These are phyloP conservation scores for Fibroporia radiculosa DNA, from an alignment of 768 basidiomycete genomes.

Conservation along the genomic window DNA sequence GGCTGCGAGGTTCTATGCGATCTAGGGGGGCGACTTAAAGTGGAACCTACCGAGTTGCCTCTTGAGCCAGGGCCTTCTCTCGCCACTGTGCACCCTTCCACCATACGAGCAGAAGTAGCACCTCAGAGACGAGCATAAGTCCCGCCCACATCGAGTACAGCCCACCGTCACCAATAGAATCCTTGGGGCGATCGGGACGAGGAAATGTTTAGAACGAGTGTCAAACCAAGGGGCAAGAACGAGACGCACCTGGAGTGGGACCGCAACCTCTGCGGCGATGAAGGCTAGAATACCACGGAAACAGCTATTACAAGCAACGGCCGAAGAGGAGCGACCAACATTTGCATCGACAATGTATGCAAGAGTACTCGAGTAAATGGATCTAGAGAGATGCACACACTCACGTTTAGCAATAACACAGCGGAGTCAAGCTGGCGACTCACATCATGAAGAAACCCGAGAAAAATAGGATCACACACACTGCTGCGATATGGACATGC, in stretches of 20 bases:
- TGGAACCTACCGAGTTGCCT: too few species aligned
- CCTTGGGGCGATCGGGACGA: too few species aligned
- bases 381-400: conserved; percentile 30
- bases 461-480: conserved; percentile 66
- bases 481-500: conserved; percentile 54
- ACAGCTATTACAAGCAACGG: conserved; percentile 68
- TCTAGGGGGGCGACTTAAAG: too few species aligned
- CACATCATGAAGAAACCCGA: conserved; percentile 72
- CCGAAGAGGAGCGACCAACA: conserved; percentile 66
- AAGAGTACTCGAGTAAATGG: conserved; percentile 63
- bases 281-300: conserved; percentile 68
- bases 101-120: conserved; percentile 54
- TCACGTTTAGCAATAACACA: conserved; percentile 26
- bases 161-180: conserved; percentile 71
- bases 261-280: conserved; percentile 61
- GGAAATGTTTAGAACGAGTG: too few species aligned
- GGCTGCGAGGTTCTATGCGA: too few species aligned
- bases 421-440: too few species aligned
- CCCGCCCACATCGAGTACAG: conserved; percentile 64
- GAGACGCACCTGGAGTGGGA: conserved; percentile 57
- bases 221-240: too few species aligned
- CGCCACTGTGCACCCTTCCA: conserved; percentile 58
- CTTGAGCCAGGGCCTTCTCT: conserved; percentile 15
- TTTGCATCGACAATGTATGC: conserved; percentile 88
- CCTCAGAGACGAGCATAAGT: conserved; percentile 43